These are phyloP conservation scores for Excoecaria agallocha DNA, from an alignment of 345 rosid species.

Conservation along the genomic window DNA sequence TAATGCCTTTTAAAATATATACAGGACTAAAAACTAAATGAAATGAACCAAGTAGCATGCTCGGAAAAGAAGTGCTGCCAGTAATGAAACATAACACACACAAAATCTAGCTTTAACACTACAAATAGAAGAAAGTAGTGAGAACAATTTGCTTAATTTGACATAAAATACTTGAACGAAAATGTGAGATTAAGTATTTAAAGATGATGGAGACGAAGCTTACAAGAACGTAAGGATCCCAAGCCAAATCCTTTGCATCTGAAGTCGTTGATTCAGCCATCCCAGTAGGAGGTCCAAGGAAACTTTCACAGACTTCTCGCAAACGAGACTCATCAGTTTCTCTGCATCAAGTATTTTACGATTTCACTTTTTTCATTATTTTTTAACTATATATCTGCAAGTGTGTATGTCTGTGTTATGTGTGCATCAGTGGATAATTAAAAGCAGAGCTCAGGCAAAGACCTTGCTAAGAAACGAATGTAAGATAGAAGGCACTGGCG, in stretches of 20 bases:
- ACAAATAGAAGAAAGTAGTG: background rate
- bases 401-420: background rate
- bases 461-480: slow-evolving; percentile 86
- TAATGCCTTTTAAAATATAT: background rate
- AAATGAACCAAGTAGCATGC: background rate
- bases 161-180: background rate
- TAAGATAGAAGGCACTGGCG: slow-evolving; percentile 94
- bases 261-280: slow-evolving; percentile 58
- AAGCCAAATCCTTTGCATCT: slow-evolving; percentile 48
- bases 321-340: slow-evolving; percentile 95
- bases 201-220: slow-evolving; percentile 16
- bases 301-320: slow-evolving; percentile 91
- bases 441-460: background rate
- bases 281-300: slow-evolving; percentile 96
- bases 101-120: background rate
- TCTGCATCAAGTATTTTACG: slow-evolving; percentile 39
- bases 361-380: background rate
- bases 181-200: background rate
- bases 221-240: slow-evolving; percentile 97
- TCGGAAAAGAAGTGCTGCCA: background rate
- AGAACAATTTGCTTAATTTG: background rate
- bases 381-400: too few relatives aligned
- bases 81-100: background rate
- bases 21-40: too few relatives aligned
- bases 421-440: background rate